These are phyloP conservation scores for Ganoderma lingzhi DNA, from an alignment of 1,284 basidiomycete species.

Conservation along the genomic window DNA sequence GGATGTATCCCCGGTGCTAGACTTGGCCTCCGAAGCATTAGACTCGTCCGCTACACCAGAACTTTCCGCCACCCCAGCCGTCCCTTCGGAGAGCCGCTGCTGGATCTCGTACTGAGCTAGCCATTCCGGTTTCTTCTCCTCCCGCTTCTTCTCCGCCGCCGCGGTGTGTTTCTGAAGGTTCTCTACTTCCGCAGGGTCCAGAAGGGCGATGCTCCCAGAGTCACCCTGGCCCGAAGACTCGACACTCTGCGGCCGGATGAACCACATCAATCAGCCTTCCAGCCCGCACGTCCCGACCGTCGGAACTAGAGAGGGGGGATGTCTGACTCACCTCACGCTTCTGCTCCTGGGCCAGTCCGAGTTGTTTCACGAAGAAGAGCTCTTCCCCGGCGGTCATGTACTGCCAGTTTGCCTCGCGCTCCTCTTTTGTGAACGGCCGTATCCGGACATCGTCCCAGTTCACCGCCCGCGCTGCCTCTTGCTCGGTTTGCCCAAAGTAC, in stretches of 20 bases:
- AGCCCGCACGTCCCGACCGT: background rate
- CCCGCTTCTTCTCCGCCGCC: slow-evolving; percentile 16
- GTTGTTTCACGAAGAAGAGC: slow-evolving; percentile 18
- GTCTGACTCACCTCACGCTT: slow-evolving; percentile 16
- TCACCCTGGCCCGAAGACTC: background rate
- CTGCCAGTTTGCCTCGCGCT: slow-evolving; percentile 35
- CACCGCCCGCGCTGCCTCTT: slow-evolving; percentile 18
- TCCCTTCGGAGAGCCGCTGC: slow-evolving; percentile 20
- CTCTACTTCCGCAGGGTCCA: slow-evolving; percentile 9
- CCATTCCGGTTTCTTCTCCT: slow-evolving; percentile 36
- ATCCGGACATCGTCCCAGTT: slow-evolving; percentile 49
- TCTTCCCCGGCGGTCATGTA: slow-evolving; percentile 37
- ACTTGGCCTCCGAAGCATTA: background rate
- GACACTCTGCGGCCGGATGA: background rate
- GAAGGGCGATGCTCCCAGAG: background rate
- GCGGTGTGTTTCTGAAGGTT: slow-evolving; percentile 20
- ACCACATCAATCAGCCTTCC: background rate
- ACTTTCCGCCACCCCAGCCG: background rate
- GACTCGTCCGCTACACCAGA: background rate
- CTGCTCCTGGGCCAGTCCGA: slow-evolving; percentile 27
- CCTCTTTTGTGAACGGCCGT: slow-evolving; percentile 44
- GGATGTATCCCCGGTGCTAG: background rate
- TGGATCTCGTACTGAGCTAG: slow-evolving; percentile 32
- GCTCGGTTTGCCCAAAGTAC: slow-evolving; percentile 20
- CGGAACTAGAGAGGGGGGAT: background rate